Percentiles rank a stretch among this genome's conserved stretches.
Evolutionary conservation across 2,329 filamentous ascomycete genomes (phyloP).

Genomic region (Pseudocercospora ulei): DNA sequence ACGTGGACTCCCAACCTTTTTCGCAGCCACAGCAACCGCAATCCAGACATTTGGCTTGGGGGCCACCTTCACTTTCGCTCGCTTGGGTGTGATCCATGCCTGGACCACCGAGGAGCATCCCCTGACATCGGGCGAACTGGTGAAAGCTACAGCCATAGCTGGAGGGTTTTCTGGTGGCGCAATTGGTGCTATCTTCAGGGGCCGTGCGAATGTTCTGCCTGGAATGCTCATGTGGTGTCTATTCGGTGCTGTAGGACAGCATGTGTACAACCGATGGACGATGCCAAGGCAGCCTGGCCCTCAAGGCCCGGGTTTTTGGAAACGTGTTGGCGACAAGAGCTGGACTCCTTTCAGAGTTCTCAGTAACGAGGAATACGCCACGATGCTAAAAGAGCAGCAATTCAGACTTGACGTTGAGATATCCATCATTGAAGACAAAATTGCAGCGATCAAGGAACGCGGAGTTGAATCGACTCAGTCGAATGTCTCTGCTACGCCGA

Average conservation of each 20-base stretch:
- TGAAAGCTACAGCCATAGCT: slow-evolving; percentile 58
- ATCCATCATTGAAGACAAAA: slow-evolving; percentile 65
- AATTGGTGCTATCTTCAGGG: slow-evolving; percentile 49
- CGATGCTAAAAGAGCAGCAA: slow-evolving; percentile 61
- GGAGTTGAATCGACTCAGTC: no score
- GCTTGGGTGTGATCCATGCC: slow-evolving; percentile 36
- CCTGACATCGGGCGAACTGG: slow-evolving; percentile 44
- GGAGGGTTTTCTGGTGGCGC: slow-evolving; percentile 55
- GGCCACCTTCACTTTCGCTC: slow-evolving; percentile 61
- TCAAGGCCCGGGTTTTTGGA: slow-evolving; percentile 36
- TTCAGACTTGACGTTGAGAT: slow-evolving; percentile 66
- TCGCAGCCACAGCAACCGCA: slow-evolving; percentile 64
- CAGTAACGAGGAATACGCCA: slow-evolving; percentile 62
- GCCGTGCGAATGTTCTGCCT: slow-evolving; percentile 48
- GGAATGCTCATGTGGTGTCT: slow-evolving; percentile 51
- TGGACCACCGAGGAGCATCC: slow-evolving; percentile 22
- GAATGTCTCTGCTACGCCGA: not conserved
- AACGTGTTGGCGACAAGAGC: slow-evolving; percentile 50
- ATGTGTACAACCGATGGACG: slow-evolving; percentile 44
- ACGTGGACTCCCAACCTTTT: slow-evolving; percentile 53
- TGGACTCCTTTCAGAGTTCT: slow-evolving; percentile 64
- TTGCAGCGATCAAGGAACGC: slow-evolving; percentile 44
- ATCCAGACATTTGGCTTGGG: slow-evolving; percentile 75
- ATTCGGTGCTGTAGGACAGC: slow-evolving; percentile 50
- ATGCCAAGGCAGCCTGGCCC: slow-evolving; percentile 32